phyloP scores from a whole-genome alignment of 192 early-diverging fungal genomes.

The Coemansia sp. region DNA sequence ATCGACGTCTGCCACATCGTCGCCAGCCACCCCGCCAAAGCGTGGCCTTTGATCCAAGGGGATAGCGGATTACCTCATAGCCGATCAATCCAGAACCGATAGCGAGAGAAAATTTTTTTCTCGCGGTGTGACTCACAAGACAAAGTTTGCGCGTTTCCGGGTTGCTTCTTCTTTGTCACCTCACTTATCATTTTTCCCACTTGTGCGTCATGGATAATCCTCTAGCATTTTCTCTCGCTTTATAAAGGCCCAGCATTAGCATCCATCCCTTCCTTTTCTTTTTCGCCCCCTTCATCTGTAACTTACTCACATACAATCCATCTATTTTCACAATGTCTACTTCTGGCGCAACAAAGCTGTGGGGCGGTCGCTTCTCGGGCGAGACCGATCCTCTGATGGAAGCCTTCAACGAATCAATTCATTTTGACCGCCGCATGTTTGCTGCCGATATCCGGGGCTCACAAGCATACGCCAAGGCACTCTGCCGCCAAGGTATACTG shows the following conservation, averaged over 20 bases:
- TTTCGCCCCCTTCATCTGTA: neutral
- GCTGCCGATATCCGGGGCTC: conserved; percentile 87
- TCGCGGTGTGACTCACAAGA: conserved; percentile 3
- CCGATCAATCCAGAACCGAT: conserved; percentile 10
- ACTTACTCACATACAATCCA: conserved; percentile 7
- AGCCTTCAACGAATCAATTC: conserved; percentile 92
- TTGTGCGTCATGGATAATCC: neutral
- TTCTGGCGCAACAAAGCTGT: conserved; percentile 58
- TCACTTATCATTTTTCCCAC: neutral
- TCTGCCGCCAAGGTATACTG: conserved; percentile 71
- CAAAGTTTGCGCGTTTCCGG: neutral
- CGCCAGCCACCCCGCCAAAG: neutral
- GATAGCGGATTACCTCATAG: neutral
- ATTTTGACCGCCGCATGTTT: conserved; percentile 92
- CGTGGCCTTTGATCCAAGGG: neutral
- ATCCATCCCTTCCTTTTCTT: neutral
- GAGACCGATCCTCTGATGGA: conserved; percentile 96
- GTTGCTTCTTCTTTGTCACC: neutral
- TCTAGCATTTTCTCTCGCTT: neutral
- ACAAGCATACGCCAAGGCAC: conserved; percentile 85
- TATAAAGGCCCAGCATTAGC: neutral
- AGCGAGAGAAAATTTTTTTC: conserved; percentile 1
- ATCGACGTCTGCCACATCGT: neutral
- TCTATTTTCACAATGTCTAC: neutral
- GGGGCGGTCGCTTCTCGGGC: conserved; percentile 89